These are phyloP conservation scores for Cyclostephanos tholiformis DNA, from an alignment of 108 stramenopile species.

Conservation along the genomic window DNA sequence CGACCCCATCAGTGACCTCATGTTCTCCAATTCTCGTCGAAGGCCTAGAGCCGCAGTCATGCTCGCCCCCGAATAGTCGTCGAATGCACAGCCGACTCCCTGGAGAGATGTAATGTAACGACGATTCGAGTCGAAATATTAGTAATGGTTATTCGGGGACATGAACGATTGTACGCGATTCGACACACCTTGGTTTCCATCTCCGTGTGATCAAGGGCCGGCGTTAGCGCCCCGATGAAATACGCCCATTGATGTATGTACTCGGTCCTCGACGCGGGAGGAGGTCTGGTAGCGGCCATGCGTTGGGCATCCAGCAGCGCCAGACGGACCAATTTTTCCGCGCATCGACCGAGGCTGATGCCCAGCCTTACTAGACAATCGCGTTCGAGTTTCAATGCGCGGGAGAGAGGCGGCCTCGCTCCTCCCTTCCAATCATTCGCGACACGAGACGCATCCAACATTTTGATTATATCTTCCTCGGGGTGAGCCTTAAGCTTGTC, in stretches of 20 bases:
- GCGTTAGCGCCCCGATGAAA: constrained; percentile 33
- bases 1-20: neutral
- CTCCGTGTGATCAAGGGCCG: constrained; percentile 42
- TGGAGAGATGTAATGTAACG: neutral
- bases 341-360: constrained; percentile 22
- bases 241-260: constrained; percentile 30
- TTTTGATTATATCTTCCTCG: constrained; percentile 38
- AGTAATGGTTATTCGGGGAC: too few species aligned
- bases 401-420: constrained; percentile 1
- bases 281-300: constrained; percentile 1
- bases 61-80: neutral
- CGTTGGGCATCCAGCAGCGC: constrained; percentile 40
- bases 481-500: constrained; percentile 28
- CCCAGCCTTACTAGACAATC: constrained; percentile 31
- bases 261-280: neutral
- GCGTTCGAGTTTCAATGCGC: constrained; percentile 22
- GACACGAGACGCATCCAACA: constrained; percentile 30
- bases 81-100: constrained; percentile 15
- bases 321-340: constrained; percentile 39
- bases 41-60: neutral
- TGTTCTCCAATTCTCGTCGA: constrained; percentile 12
- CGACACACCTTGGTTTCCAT: constrained; percentile 30
- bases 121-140: neutral
- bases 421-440: neutral
- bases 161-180: neutral